A percentile compares a stretch with the other conserved stretches of the same genome.
Conservation (phyloP, 2,329 filamentous ascomycete species). For the Fusarium scirpi region DNA sequence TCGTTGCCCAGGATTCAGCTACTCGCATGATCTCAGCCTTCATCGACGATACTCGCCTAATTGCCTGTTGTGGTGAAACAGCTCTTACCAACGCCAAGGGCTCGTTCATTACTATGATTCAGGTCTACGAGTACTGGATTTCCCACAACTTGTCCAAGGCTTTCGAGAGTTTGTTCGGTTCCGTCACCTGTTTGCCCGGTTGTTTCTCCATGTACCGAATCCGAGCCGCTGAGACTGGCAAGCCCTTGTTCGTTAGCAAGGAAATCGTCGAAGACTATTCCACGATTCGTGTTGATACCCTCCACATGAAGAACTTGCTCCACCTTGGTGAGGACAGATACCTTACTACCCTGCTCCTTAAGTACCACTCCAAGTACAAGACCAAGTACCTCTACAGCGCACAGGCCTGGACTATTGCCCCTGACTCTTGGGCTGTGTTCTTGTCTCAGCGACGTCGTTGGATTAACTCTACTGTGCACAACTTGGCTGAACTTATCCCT, state of each 20-base stretch:
- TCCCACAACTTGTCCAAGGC: slow-evolving; percentile 97
- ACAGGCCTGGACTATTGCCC: slow-evolving; percentile 96
- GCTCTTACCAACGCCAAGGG: slow-evolving; percentile 91
- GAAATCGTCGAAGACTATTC: slow-evolving; percentile 90
- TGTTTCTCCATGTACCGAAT: slow-evolving; percentile 99
- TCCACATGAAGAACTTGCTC: slow-evolving; percentile 98
- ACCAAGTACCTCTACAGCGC: slow-evolving; percentile 96
- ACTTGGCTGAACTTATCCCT: slow-evolving; percentile 94
- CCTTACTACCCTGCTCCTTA: slow-evolving; percentile 92
- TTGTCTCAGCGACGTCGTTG: slow-evolving; percentile 97
- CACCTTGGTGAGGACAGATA: slow-evolving; percentile 98
- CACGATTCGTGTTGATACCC: slow-evolving; percentile 94
- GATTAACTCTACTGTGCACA: slow-evolving; percentile 99
- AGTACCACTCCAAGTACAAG: slow-evolving; percentile 94
- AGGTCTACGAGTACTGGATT: slow-evolving; percentile 99
- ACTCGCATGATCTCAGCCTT: slow-evolving; percentile 94
- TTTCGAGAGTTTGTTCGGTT: slow-evolving; percentile 96
- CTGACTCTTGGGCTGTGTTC: slow-evolving; percentile 94
- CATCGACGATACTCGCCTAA: slow-evolving; percentile 90
- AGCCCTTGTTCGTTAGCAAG: slow-evolving; percentile 94
- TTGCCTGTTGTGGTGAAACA: slow-evolving; percentile 95
- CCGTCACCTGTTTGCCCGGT: slow-evolving; percentile 95
- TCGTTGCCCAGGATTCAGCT: slow-evolving; percentile 88
- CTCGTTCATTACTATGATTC: slow-evolving; percentile 98
- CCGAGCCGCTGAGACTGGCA: slow-evolving; percentile 91